These are phyloP conservation scores for Dothiorella sarmentorum DNA, from an alignment of 2,329 filamentous ascomycete species.

Conservation along the genomic window DNA sequence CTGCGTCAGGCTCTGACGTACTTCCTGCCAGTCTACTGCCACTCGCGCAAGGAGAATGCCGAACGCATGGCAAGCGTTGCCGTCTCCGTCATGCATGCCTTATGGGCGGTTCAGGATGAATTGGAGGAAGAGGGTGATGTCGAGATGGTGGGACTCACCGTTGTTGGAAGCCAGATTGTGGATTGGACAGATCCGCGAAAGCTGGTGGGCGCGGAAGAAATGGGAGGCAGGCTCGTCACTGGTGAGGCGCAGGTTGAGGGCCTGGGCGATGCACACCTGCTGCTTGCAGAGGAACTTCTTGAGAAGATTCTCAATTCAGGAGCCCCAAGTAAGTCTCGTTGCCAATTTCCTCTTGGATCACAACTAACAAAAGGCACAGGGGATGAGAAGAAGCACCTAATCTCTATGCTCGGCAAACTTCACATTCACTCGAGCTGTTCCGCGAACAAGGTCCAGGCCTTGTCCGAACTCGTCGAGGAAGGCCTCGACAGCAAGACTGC, in stretches of 20 bases:
- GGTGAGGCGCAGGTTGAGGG: slow-evolving; percentile 56
- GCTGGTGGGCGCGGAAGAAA: slow-evolving; percentile 56
- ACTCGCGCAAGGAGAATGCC: slow-evolving; percentile 78
- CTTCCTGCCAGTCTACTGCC: slow-evolving; percentile 92
- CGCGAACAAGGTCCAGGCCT: slow-evolving; percentile 31
- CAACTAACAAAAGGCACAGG: slow-evolving; percentile 48
- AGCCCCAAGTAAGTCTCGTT: slow-evolving; percentile 56
- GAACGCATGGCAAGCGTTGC: slow-evolving; percentile 73
- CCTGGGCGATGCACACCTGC: slow-evolving; percentile 75
- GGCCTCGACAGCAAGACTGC: slow-evolving; percentile 49
- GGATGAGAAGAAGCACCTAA: slow-evolving; percentile 81
- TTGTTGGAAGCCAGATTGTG: slow-evolving; percentile 76
- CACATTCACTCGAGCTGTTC: slow-evolving; percentile 66
- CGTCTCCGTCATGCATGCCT: slow-evolving; percentile 69
- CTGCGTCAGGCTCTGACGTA: slow-evolving; percentile 86
- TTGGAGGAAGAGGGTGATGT: slow-evolving; percentile 72
- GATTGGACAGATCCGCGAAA: slow-evolving; percentile 96
- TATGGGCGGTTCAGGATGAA: slow-evolving; percentile 57
- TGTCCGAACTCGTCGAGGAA: slow-evolving; percentile 47
- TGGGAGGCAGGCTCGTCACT: slow-evolving; percentile 35
- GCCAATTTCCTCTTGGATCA: neutral
- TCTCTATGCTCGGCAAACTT: slow-evolving; percentile 76
- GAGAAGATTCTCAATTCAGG: slow-evolving; percentile 66
- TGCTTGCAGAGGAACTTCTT: slow-evolving; percentile 72
- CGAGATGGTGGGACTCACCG: slow-evolving; percentile 70